A percentile compares a stretch with the other conserved stretches of the same genome.
These are phyloP conservation scores for Dorcoceras hygrometricum DNA, from an alignment of 257 asterid species.

Conservation along the genomic window DNA sequence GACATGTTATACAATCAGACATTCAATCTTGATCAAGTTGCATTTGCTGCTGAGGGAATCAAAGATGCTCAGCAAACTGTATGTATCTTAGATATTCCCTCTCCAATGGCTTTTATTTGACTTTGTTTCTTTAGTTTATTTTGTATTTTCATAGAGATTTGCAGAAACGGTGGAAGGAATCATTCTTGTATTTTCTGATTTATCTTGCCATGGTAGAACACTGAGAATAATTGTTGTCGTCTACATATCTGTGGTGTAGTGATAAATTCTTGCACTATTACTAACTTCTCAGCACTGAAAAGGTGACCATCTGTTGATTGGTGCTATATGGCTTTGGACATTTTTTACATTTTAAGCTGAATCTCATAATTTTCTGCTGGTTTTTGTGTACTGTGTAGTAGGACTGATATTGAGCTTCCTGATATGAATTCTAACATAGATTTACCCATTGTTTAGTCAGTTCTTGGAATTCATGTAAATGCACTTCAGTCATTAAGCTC, in stretches of 20 bases:
- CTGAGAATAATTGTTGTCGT: constrained; percentile 1
- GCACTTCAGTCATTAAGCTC: constrained; percentile 57
- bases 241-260: neutral
- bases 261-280: constrained; percentile 9
- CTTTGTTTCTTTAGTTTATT: neutral
- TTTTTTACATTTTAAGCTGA: constrained; percentile 16
- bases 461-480: constrained; percentile 34
- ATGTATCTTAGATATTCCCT: constrained; percentile 34
- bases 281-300: constrained; percentile 4
- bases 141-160: neutral
- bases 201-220: constrained; percentile 11
- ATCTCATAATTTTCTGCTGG: constrained; percentile 7
- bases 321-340: neutral
- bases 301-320: neutral
- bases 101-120: constrained; percentile 2
- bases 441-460: constrained; percentile 9
- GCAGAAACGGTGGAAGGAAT: neutral
- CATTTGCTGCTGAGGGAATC: constrained; percentile 97
- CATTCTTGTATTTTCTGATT: constrained; percentile 11
- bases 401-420: constrained; percentile 12
- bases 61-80: constrained; percentile 99
- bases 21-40: constrained; percentile 89
- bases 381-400: neutral
- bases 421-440: constrained; percentile 2
- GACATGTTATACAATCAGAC: constrained; percentile 97